Evolutionary conservation across 768 basidiomycete species (phyloP).

Genomic region (Serendipita sp.): DNA sequence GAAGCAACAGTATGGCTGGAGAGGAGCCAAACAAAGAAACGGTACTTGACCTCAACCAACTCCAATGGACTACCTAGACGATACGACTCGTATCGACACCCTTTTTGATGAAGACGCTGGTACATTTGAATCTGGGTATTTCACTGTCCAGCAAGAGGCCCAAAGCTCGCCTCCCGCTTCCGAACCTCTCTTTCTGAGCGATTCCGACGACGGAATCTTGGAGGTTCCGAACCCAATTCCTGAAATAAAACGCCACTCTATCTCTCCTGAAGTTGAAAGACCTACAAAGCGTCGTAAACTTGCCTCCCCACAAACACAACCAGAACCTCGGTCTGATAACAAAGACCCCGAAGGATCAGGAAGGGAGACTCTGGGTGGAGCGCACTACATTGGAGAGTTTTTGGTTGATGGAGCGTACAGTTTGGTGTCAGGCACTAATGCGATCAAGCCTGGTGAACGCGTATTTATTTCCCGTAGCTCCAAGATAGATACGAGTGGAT

Average conservation of each 20-base stretch:
- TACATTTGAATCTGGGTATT: not conserved
- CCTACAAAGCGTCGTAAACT: not conserved
- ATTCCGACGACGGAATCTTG: not conserved
- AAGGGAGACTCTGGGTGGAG: not conserved
- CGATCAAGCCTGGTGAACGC: not conserved
- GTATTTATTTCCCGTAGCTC: not conserved
- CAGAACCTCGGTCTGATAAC: not conserved
- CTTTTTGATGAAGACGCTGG: not conserved
- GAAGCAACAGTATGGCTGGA: not conserved
- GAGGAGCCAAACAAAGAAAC: not conserved
- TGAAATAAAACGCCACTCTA: not conserved
- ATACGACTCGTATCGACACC: constrained; percentile 7
- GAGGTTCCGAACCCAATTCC: not conserved
- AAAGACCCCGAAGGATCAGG: too few species aligned
- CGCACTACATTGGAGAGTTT: not conserved
- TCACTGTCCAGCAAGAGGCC: not conserved
- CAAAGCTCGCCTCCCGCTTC: not conserved
- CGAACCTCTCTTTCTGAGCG: not conserved
- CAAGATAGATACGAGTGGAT: not conserved
- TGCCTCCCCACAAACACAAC: not conserved
- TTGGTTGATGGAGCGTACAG: not conserved
- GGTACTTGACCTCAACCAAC: constrained; percentile 4
- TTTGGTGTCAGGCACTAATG: not conserved
- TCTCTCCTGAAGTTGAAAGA: not conserved
- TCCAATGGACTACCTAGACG: constrained; percentile 11